Conservation (phyloP, 176 grass and related monocot genomes). For the Puya raimondii region DNA sequence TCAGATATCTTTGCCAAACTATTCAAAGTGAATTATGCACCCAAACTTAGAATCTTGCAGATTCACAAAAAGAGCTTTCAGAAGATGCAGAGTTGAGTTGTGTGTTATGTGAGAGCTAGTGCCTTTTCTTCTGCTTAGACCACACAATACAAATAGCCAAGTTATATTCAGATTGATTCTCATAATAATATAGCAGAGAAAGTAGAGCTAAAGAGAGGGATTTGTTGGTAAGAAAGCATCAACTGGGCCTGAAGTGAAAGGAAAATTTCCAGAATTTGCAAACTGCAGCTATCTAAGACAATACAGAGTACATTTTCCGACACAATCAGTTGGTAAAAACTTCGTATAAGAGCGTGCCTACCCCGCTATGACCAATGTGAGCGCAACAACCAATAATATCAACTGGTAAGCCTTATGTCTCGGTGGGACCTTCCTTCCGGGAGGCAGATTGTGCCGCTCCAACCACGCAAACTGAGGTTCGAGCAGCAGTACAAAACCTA, state of each 20-base stretch:
- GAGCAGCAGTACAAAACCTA: constrained; percentile 61
- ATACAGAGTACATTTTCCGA: not conserved
- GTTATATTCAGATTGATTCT: not conserved
- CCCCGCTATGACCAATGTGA: constrained; percentile 40
- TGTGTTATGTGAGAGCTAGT: too few species aligned
- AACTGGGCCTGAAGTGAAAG: not conserved
- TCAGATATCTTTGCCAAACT: too few species aligned
- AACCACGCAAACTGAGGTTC: constrained; percentile 66
- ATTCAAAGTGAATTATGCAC: too few species aligned
- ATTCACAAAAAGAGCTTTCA: too few species aligned
- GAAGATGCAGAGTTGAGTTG: too few species aligned
- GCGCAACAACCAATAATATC: constrained; percentile 35
- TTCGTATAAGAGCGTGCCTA: constrained; percentile 22
- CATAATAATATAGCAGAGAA: not conserved
- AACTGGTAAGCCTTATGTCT: constrained; percentile 60
- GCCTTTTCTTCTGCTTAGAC: too few species aligned
- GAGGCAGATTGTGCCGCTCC: constrained; percentile 23
- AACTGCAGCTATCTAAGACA: not conserved
- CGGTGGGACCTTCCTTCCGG: constrained; percentile 19
- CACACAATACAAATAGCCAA: too few species aligned
- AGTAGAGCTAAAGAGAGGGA: too few species aligned
- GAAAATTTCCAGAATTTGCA: not conserved
- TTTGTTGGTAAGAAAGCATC: not conserved
- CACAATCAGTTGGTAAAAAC: not conserved
- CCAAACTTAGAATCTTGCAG: too few species aligned